Percentiles rank a stretch among this genome's conserved stretches.
Conservation (phyloP, 2,329 filamentous ascomycete species). For the Talaromyces sp. region DNA sequence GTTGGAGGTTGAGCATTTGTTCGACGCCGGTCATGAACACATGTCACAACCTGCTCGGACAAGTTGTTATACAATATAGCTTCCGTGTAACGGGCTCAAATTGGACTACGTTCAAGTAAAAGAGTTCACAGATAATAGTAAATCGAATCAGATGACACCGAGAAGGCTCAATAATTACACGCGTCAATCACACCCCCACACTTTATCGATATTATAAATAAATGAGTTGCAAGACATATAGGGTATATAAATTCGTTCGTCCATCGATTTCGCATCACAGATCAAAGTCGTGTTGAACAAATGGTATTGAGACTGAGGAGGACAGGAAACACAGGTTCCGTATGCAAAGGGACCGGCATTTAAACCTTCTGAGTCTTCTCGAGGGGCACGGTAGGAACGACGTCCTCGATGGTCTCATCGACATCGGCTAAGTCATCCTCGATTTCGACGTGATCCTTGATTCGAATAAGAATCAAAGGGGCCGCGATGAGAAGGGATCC, state of each 20-base stretch:
- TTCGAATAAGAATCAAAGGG: conserved; percentile 70
- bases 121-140: not conserved
- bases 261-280: not conserved
- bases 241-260: not conserved
- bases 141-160: not conserved
- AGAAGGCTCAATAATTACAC: conserved; percentile 1
- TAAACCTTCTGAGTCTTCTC: conserved; percentile 7
- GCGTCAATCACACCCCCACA: not conserved
- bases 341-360: not conserved
- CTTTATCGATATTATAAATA: conserved; percentile 1
- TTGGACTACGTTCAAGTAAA: too few species aligned
- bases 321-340: not conserved
- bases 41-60: not conserved
- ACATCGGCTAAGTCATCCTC: conserved; percentile 78
- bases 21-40: not conserved
- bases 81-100: not conserved
- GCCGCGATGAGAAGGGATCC: conserved; percentile 67
- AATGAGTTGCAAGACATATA: not conserved
- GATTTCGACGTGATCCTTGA: conserved; percentile 68
- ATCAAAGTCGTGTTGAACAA: not conserved
- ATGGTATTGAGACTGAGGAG: not conserved
- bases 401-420: conserved; percentile 73
- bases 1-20: not conserved
- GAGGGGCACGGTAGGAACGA: conserved; percentile 39
- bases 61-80: not conserved